These are phyloP conservation scores for Suillus hirtellus DNA, from an alignment of 768 basidiomycete species.

Conservation along the genomic window DNA sequence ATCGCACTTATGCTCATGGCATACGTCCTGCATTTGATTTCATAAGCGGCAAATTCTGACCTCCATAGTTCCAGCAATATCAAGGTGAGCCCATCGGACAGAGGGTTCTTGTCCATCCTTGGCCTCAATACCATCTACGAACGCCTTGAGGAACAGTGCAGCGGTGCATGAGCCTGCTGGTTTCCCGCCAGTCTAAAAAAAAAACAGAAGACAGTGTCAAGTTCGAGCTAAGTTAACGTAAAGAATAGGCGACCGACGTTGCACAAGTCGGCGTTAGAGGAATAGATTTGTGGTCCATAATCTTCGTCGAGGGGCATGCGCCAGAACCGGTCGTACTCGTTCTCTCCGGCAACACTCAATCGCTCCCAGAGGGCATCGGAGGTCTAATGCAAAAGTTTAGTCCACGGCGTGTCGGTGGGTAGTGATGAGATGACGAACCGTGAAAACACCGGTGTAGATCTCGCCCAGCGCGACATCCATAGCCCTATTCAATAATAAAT, in stretches of 20 bases:
- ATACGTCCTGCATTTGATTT: constrained; percentile 32
- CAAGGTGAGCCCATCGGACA: constrained; percentile 85
- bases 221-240: not conserved
- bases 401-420: not conserved
- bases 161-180: constrained; percentile 77
- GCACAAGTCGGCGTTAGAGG: constrained; percentile 79
- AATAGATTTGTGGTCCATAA: constrained; percentile 73
- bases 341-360: constrained; percentile 67
- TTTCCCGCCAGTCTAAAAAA: constrained; percentile 63
- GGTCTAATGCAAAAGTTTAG: constrained; percentile 40
- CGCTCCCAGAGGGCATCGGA: constrained; percentile 75
- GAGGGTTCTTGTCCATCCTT: constrained; percentile 53
- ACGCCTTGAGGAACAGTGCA: constrained; percentile 83
- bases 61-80: constrained; percentile 82
- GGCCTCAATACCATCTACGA: constrained; percentile 72
- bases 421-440: constrained; percentile 41
- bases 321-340: constrained; percentile 85
- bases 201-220: constrained; percentile 5
- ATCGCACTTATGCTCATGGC: constrained; percentile 26
- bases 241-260: constrained; percentile 38
- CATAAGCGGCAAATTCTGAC: constrained; percentile 34
- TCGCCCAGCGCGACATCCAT: constrained; percentile 76
- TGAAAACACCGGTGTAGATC: constrained; percentile 75
- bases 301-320: constrained; percentile 87
- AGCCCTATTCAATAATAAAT: constrained; percentile 45